phyloP scores from a whole-genome alignment of 106 monocot species.

The Ottelia alismoides region DNA sequence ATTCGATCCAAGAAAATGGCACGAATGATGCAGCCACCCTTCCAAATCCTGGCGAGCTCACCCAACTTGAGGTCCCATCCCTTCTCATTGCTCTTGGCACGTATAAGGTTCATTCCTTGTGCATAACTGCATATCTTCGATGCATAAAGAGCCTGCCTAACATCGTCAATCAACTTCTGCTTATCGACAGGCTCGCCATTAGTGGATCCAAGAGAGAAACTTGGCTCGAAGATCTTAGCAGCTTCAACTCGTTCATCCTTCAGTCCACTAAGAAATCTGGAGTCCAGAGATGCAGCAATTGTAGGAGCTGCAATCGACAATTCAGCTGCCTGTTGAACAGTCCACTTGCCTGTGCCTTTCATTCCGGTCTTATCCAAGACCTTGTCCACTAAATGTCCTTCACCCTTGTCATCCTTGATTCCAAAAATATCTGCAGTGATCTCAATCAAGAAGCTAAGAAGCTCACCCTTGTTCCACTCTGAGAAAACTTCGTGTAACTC shows the following conservation, averaged over 20 bases:
- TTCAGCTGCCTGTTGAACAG: slow-evolving; percentile 17
- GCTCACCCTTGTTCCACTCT: slow-evolving; percentile 21
- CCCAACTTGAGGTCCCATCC: slow-evolving; percentile 18
- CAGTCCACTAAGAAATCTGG: slow-evolving; percentile 15
- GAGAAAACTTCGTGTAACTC: slow-evolving; percentile 15
- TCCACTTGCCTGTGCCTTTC: slow-evolving; percentile 27
- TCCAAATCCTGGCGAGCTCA: slow-evolving; percentile 24
- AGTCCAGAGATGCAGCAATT: slow-evolving; percentile 16
- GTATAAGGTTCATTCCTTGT: slow-evolving; percentile 20
- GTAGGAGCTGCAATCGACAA: slow-evolving; percentile 16
- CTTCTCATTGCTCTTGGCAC: slow-evolving; percentile 14
- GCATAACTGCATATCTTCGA: slow-evolving; percentile 26
- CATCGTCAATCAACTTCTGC: slow-evolving; percentile 13
- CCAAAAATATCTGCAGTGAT: slow-evolving; percentile 20
- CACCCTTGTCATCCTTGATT: slow-evolving; percentile 17
- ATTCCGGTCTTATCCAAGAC: slow-evolving; percentile 21
- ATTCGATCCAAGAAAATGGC: slow-evolving; percentile 21
- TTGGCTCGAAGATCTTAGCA: slow-evolving; percentile 5
- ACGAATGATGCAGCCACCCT: slow-evolving; percentile 23
- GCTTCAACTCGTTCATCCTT: slow-evolving; percentile 18
- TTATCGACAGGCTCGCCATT: neutral
- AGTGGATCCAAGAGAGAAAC: neutral
- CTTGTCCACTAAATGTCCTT: slow-evolving; percentile 21
- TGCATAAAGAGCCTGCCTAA: slow-evolving; percentile 18
- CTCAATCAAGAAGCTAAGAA: slow-evolving; percentile 20